Evolutionary conservation across 2,329 filamentous ascomycete species (phyloP), one percentile per base, ranked within the genome.

Genomic region (Fusarium musae): DNA sequence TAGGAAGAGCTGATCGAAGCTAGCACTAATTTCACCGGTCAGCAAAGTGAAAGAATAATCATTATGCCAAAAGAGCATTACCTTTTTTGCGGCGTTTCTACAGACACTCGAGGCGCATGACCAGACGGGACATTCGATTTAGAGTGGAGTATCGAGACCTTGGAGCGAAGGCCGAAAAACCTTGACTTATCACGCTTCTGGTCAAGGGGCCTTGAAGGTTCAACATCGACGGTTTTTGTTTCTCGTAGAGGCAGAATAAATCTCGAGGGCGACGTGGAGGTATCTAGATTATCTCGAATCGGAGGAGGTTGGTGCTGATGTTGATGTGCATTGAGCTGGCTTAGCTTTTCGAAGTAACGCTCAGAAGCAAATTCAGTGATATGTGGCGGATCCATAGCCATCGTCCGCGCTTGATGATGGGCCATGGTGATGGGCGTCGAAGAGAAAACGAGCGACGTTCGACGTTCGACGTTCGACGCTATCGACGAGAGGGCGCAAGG

Each of bases 311-410:
- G 83, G 72, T 82, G 79, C 73, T 85, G 84, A 23, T 82, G 83
- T 72, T 82, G 84, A 36, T 87, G 82, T 78, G 84, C 85, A 79
- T 82, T 88, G 75, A 83, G 85, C 81, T 90, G 87, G 64, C 83
- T 85, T 69, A 91, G 80, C 81, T 92, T 92, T 61, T 87, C 86
- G 73, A 91, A 89, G 78, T 90, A 92, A 72, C 88, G 88, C 80
- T 88, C 85, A 49, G 90, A 92, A 69, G 89, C 90, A 82, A 92
- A 92, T 80, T 92, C 90, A 68, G 90, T 91, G 70, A 90, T 85
- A 73, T 91, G 89, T 75, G 87, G 85, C 77, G 88, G 88, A 73
- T 91, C 90, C 89, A 91, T 90, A 78, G 81, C 80, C 79, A 77
- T 72, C 70, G 77, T 75, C 50, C 76, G 77, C 57, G 76, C 73